Percentiles rank a stretch among this genome's conserved stretches.
Conservation (phyloP, 2,329 filamentous ascomycete species). For the Penicillium hesseltinei region DNA sequence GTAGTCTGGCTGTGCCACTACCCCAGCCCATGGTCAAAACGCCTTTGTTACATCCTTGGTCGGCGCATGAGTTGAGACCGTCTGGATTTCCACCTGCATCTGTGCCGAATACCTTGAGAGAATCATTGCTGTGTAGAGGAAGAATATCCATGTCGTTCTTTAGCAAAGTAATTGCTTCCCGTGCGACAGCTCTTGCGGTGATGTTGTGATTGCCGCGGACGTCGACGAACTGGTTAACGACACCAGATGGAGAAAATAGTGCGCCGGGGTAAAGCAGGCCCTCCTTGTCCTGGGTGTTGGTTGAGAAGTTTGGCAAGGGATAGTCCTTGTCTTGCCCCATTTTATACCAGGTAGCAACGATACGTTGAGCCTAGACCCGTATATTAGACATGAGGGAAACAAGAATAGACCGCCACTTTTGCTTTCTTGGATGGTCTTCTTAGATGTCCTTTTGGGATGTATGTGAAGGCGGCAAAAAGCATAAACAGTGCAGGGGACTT, state of each 20-base stretch:
- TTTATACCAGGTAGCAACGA: constrained; percentile 58
- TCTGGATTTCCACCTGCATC: constrained; percentile 54
- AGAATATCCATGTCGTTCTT: constrained; percentile 63
- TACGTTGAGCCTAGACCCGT: constrained; percentile 48
- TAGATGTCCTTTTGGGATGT: too few species aligned
- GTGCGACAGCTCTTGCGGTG: constrained; percentile 52
- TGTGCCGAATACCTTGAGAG: constrained; percentile 49
- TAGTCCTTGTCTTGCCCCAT: constrained; percentile 58
- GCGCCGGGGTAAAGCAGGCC: constrained; percentile 60
- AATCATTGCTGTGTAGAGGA: constrained; percentile 44
- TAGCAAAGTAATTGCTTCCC: constrained; percentile 57
- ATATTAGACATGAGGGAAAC: constrained; percentile 10
- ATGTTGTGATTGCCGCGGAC: constrained; percentile 55
- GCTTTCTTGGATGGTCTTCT: too few species aligned
- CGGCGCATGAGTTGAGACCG: constrained; percentile 65
- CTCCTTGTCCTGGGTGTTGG: constrained; percentile 55
- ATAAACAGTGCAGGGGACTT: too few species aligned
- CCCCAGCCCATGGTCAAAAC: constrained; percentile 78
- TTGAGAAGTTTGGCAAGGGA: constrained; percentile 58
- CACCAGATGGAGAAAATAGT: constrained; percentile 58
- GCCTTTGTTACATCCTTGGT: constrained; percentile 67
- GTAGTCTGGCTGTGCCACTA: constrained; percentile 69
- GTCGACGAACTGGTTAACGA: constrained; percentile 68
- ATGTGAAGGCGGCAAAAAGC: too few species aligned
- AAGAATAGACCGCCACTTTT: too few species aligned